Evolutionary conservation across 1,284 basidiomycete genomes (phyloP).

Genomic region (Leccinum brunneo-olivaceum): DNA sequence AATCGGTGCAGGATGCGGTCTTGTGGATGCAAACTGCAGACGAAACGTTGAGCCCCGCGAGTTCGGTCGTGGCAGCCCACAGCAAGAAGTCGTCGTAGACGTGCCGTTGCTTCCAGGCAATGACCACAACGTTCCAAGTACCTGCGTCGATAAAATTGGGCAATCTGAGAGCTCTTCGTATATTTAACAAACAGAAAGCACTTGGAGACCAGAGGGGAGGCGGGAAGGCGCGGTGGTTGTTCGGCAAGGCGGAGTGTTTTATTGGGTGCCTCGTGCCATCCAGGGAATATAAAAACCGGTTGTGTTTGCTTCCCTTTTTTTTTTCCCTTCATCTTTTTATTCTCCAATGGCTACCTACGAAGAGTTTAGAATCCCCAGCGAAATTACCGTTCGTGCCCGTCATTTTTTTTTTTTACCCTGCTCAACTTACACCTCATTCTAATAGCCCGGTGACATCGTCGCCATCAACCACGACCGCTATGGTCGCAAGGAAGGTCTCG

Average conservation of each 20-base stretch:
- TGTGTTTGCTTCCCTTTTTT: conserved; percentile 14
- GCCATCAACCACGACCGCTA: conserved; percentile 57
- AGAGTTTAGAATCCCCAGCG: conserved; percentile 26
- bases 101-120: conserved; percentile 46
- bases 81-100: conserved; percentile 24
- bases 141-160: conserved; percentile 48
- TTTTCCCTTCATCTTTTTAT: conserved; percentile 10
- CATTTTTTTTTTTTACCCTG: background rate
- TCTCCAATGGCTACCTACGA: conserved; percentile 29
- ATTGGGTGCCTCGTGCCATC: conserved; percentile 41
- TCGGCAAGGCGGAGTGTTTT: background rate
- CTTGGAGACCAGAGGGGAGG: background rate
- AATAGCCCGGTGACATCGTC: conserved; percentile 76
- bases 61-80: conserved; percentile 19
- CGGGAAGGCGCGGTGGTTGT: background rate
- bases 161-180: too few relatives aligned
- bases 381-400: conserved; percentile 31
- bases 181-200: too few relatives aligned
- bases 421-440: conserved; percentile 1
- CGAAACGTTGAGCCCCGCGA: conserved; percentile 56
- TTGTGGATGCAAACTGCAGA: conserved; percentile 76
- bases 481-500: conserved; percentile 67
- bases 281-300: conserved; percentile 45
- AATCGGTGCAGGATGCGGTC: conserved; percentile 65
- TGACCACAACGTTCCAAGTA: conserved; percentile 42